Conservation (phyloP, 2,329 filamentous ascomycete species). For the Fusarium pseudonygamai region DNA sequence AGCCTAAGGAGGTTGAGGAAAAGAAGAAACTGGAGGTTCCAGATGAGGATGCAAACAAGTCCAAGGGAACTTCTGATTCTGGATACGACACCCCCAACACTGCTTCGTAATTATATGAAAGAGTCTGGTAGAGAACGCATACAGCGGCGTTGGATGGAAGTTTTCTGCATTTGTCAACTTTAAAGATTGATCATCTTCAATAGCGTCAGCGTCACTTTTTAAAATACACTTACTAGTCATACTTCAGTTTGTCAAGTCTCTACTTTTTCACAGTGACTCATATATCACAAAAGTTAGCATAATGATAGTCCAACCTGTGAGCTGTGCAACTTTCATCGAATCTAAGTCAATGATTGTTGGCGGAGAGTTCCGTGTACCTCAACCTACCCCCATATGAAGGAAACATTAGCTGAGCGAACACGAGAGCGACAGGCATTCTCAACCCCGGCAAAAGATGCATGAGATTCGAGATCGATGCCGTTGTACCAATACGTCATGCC, state of each 20-base stretch:
- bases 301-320: background rate
- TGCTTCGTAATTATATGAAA: slow-evolving; percentile 12
- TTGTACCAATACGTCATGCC: slow-evolving; percentile 4
- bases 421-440: slow-evolving; percentile 21
- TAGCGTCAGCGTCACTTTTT: background rate
- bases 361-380: background rate
- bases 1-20: background rate
- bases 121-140: background rate
- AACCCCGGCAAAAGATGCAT: slow-evolving; percentile 8
- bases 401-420: slow-evolving; percentile 23
- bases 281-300: background rate
- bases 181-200: background rate
- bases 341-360: background rate
- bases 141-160: slow-evolving; percentile 19
- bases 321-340: background rate
- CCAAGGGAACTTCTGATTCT: slow-evolving; percentile 47
- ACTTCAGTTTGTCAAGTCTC: background rate
- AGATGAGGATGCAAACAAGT: slow-evolving; percentile 16
- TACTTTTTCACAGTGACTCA: background rate
- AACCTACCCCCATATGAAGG: background rate
- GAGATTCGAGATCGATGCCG: slow-evolving; percentile 16
- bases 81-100: slow-evolving; percentile 46
- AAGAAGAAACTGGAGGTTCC: slow-evolving; percentile 17
- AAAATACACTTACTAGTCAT: background rate
- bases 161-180: background rate